Evolutionary conservation across 805 yeast genomes (phyloP).

Genomic region (Starmerella roubikii): DNA sequence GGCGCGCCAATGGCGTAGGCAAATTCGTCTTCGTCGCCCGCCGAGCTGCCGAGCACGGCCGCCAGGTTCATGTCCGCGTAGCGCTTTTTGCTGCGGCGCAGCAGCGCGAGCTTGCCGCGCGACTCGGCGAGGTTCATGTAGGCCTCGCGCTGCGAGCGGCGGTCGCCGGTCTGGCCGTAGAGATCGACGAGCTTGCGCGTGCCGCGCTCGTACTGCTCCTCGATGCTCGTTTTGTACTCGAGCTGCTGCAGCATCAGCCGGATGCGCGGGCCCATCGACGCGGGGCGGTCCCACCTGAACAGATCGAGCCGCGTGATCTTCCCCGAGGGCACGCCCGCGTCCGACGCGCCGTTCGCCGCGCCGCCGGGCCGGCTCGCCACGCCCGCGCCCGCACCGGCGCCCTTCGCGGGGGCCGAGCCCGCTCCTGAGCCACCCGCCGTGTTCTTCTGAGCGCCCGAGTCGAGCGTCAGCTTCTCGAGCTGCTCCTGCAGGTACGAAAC

Average conservation of each 20-base stretch:
- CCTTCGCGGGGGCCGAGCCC: neutral
- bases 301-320: conserved; percentile 40
- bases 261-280: conserved; percentile 78
- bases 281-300: conserved; percentile 80
- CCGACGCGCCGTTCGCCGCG: conserved; percentile 29
- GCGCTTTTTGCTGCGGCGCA: conserved; percentile 70
- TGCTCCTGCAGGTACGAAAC: conserved; percentile 77
- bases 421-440: neutral
- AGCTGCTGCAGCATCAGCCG: conserved; percentile 91
- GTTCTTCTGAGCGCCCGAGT: neutral
- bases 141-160: conserved; percentile 71
- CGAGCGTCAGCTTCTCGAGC: conserved; percentile 36
- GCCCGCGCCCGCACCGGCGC: too few species aligned
- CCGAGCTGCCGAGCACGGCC: conserved; percentile 19
- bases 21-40: conserved; percentile 10
- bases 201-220: conserved; percentile 83
- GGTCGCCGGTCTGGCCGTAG: conserved; percentile 84
- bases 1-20: conserved; percentile 44
- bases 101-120: conserved; percentile 67
- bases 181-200: conserved; percentile 77
- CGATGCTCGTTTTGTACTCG: conserved; percentile 87
- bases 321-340: conserved; percentile 10
- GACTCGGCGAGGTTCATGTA: conserved; percentile 77
- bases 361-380: neutral
- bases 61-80: conserved; percentile 76